Percentiles rank a stretch among this genome's conserved stretches.
These are phyloP conservation scores for Plasmopara halstedii DNA, from an alignment of 352 stramenopile genomes.

Conservation along the genomic window DNA sequence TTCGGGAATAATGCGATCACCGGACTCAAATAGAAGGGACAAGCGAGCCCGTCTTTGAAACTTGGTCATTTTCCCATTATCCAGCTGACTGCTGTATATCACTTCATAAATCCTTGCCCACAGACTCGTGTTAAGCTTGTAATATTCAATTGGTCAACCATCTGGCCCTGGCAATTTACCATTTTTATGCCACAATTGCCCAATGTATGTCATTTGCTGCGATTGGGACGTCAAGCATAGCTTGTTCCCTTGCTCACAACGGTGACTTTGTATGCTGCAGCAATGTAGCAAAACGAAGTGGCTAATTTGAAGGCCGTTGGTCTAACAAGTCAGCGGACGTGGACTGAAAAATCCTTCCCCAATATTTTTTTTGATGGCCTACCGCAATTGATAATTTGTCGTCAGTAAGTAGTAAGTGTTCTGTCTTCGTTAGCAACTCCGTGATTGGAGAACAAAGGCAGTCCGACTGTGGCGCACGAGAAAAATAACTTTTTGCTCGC, in stretches of 20 bases:
- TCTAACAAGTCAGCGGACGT: neutral
- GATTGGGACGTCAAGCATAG: neutral
- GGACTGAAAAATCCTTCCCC: conserved; percentile 3
- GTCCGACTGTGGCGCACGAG: conserved; percentile 3
- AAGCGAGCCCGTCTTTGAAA: conserved; percentile 6
- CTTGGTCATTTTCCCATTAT: conserved; percentile 10
- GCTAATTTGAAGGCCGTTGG: too few species aligned
- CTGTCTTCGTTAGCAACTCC: neutral
- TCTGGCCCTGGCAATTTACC: conserved; percentile 4
- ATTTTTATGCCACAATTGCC: conserved; percentile 9
- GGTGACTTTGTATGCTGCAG: too few species aligned
- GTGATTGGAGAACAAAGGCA: conserved; percentile 2
- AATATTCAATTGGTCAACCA: conserved; percentile 11
- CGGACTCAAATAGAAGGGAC: conserved; percentile 3
- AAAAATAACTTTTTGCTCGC: conserved; percentile 5
- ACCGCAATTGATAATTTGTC: neutral
- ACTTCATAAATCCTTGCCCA: conserved; percentile 11
- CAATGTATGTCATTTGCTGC: conserved; percentile 10
- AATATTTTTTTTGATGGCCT: conserved; percentile 1
- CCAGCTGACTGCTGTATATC: conserved; percentile 2
- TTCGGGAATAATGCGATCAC: neutral
- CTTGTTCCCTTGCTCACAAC: too few species aligned
- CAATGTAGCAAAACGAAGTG: neutral
- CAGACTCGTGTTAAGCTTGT: conserved; percentile 1
- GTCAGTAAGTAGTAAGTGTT: neutral